phyloP scores from a whole-genome alignment of 2,329 filamentous ascomycete species.

The Pseudocercospora crystallina region DNA sequence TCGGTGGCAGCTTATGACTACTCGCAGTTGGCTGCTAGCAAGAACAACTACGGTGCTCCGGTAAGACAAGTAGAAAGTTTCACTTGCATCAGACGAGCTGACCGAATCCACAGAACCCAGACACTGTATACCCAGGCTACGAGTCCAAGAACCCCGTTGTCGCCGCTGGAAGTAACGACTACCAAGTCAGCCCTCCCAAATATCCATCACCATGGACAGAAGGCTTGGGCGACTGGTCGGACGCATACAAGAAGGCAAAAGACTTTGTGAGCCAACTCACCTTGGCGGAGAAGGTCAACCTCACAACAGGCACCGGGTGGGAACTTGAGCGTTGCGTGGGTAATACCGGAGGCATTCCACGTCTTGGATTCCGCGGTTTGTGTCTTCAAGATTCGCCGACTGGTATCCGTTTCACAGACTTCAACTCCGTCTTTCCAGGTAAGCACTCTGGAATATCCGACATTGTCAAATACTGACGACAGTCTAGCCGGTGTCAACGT shows the following conservation, averaged over 20 bases:
- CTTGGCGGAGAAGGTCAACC: conserved; percentile 36
- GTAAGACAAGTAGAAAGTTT: conserved; percentile 3
- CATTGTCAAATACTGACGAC: no score
- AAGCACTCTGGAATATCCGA: no score
- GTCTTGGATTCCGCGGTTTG: conserved; percentile 41
- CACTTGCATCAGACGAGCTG: not conserved
- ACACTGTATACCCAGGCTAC: conserved; percentile 30
- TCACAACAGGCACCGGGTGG: conserved; percentile 50
- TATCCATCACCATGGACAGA: conserved; percentile 32
- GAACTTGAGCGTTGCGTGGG: conserved; percentile 37
- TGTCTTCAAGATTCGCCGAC: conserved; percentile 45
- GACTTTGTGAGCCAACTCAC: conserved; percentile 35
- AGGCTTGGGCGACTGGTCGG: conserved; percentile 47
- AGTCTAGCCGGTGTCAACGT: conserved; percentile 39
- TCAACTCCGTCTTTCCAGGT: conserved; percentile 41
- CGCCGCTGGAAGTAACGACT: conserved; percentile 24
- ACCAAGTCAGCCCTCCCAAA: conserved; percentile 28
- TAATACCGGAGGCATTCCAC: conserved; percentile 36
- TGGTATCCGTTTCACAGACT: conserved; percentile 43
- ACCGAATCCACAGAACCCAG: conserved; percentile 19
- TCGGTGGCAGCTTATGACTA: conserved; percentile 20
- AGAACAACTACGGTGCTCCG: conserved; percentile 24
- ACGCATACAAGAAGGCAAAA: conserved; percentile 33
- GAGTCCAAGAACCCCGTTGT: conserved; percentile 28
- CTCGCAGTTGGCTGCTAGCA: conserved; percentile 20